phyloP scores from a whole-genome alignment of 345 rosid genomes.

The Viola odorata region DNA sequence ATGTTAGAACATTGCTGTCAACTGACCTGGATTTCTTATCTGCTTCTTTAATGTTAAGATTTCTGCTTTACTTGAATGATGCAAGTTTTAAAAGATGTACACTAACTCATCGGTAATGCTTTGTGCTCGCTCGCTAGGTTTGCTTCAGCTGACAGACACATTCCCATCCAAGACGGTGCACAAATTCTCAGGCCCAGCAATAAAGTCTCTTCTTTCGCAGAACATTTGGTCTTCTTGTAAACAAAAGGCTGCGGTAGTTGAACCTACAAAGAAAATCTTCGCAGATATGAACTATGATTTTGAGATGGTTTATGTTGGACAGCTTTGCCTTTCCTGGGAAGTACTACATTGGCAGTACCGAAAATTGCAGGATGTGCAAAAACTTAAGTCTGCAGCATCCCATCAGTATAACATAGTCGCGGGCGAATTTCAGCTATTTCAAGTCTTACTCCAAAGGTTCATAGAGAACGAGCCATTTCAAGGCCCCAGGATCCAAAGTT shows the following conservation, averaged over 20 bases:
- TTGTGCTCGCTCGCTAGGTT: conserved; percentile 31
- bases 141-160: conserved; percentile 47
- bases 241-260: conserved; percentile 27
- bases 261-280: conserved; percentile 32
- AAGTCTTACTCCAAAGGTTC: conserved; percentile 17
- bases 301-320: conserved; percentile 16
- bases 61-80: background rate
- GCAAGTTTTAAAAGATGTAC: background rate
- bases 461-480: conserved; percentile 23
- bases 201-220: conserved; percentile 29
- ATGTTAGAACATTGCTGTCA: background rate
- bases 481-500: conserved; percentile 21
- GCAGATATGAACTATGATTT: conserved; percentile 34
- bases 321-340: conserved; percentile 25
- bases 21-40: background rate
- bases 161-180: conserved; percentile 13
- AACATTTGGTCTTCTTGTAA: conserved; percentile 37
- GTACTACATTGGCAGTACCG: conserved; percentile 22
- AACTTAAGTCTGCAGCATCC: background rate
- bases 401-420: conserved; percentile 19
- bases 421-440: conserved; percentile 21
- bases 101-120: background rate
- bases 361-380: conserved; percentile 15
- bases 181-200: conserved; percentile 14
- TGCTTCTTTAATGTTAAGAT: background rate